Percentiles rank a stretch among this genome's conserved stretches.
Evolutionary conservation across 2,329 filamentous ascomycete genomes (phyloP).

Genomic region (Tolypocladium capitatum): DNA sequence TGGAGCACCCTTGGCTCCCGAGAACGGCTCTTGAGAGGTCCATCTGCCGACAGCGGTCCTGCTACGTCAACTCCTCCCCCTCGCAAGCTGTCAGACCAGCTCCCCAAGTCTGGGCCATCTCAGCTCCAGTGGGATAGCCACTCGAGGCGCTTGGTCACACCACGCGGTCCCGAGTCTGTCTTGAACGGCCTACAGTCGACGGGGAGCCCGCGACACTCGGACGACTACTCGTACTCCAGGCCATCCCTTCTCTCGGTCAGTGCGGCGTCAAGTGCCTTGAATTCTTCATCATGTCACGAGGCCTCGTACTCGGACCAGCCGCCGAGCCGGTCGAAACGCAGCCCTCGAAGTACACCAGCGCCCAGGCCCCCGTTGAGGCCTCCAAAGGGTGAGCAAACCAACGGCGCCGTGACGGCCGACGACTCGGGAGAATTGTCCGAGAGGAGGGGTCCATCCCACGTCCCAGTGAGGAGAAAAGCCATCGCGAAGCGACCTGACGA

Average conservation of each 20-base stretch:
- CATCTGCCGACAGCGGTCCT: slow-evolving; percentile 11
- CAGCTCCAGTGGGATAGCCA: slow-evolving; percentile 40
- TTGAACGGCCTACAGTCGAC: slow-evolving; percentile 15
- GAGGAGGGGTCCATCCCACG: slow-evolving; percentile 7
- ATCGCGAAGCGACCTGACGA: slow-evolving; percentile 6
- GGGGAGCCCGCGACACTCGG: slow-evolving; percentile 21
- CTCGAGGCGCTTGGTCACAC: slow-evolving; percentile 34
- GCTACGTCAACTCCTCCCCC: slow-evolving; percentile 8
- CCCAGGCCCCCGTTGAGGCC: slow-evolving; percentile 1
- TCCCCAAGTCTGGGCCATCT: slow-evolving; percentile 17
- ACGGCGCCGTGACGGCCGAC: slow-evolving; percentile 7
- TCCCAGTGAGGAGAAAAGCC: slow-evolving; percentile 5
- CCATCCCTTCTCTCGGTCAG: slow-evolving; percentile 39
- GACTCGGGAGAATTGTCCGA: slow-evolving; percentile 11
- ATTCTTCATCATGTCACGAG: slow-evolving; percentile 17
- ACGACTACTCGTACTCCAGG: slow-evolving; percentile 23
- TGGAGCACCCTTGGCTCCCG: slow-evolving; percentile 37
- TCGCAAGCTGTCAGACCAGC: slow-evolving; percentile 18
- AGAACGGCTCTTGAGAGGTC: slow-evolving; percentile 18
- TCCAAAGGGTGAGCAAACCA: not conserved
- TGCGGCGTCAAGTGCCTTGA: slow-evolving; percentile 42
- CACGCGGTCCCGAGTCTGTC: slow-evolving; percentile 19
- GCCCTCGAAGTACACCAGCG: not conserved
- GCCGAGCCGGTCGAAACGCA: slow-evolving; percentile 7
- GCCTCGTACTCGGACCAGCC: slow-evolving; percentile 7